Conservation (phyloP, 2,329 filamentous ascomycete genomes). For the Myrmaecium sp. region DNA sequence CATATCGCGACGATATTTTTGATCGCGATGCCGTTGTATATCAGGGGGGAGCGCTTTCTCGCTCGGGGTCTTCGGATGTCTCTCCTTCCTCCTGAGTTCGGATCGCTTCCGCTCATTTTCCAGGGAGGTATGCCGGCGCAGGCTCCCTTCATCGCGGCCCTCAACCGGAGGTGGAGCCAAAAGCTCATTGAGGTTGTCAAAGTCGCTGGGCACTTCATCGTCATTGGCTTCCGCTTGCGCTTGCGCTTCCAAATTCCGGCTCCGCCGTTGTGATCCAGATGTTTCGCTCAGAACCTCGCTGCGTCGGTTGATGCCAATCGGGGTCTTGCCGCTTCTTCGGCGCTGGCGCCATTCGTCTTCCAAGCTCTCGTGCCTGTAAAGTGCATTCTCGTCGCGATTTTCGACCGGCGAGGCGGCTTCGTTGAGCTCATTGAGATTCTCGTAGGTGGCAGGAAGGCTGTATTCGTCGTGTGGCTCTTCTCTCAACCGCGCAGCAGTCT, state of each 20-base stretch:
- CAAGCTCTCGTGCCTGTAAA: slow-evolving; percentile 11
- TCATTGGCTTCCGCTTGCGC: slow-evolving; percentile 4
- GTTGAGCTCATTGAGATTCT: slow-evolving; percentile 13
- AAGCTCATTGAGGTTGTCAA: slow-evolving; percentile 4
- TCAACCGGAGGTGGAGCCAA: slow-evolving; percentile 5
- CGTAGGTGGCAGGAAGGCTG: slow-evolving; percentile 9
- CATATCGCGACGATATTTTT: too few species aligned
- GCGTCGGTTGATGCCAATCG: slow-evolving; percentile 6
- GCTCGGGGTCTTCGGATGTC: slow-evolving; percentile 1
- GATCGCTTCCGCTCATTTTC: slow-evolving; percentile 19
- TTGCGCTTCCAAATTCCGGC: neutral
- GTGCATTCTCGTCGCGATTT: slow-evolving; percentile 21
- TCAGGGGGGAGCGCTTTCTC: neutral
- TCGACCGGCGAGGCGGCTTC: slow-evolving; percentile 27
- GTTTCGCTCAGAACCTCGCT: slow-evolving; percentile 1
- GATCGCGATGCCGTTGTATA: slow-evolving; percentile 1
- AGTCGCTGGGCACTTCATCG: slow-evolving; percentile 2
- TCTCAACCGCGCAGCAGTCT: too few species aligned
- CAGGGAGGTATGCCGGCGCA: slow-evolving; percentile 19
- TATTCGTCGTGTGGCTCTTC: slow-evolving; percentile 8
- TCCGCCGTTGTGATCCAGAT: neutral
- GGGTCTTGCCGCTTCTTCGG: neutral
- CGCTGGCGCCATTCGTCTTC: slow-evolving; percentile 4
- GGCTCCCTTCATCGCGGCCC: neutral
- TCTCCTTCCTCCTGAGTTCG: too few species aligned